Conservation (phyloP, 352 stramenopile genomes). For the Thalassiosira exigua region DNA sequence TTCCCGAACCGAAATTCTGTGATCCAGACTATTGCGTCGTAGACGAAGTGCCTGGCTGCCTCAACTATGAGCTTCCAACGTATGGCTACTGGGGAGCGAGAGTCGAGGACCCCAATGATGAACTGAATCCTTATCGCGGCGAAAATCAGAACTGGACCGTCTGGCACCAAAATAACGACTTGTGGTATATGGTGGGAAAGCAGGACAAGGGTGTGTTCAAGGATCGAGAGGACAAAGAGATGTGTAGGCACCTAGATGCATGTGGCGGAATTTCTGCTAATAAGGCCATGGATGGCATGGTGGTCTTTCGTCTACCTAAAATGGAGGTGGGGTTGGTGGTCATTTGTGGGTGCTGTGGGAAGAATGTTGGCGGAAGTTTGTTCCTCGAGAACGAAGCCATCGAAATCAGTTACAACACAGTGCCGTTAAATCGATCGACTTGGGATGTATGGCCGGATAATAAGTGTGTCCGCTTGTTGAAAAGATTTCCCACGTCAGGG, state of each 20-base stretch:
- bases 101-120: constrained; percentile 57
- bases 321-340: constrained; percentile 62
- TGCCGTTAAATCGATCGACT: constrained; percentile 21
- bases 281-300: constrained; percentile 50
- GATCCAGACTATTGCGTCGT: constrained; percentile 60
- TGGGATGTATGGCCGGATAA: constrained; percentile 51
- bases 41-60: constrained; percentile 48
- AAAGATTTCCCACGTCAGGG: constrained; percentile 51
- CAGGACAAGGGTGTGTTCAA: constrained; percentile 49
- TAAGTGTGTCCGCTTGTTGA: constrained; percentile 52
- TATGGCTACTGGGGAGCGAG: constrained; percentile 52
- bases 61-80: constrained; percentile 62
- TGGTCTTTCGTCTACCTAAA: constrained; percentile 62
- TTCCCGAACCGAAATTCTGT: constrained; percentile 54
- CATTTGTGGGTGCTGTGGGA: constrained; percentile 50
- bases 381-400: constrained; percentile 53
- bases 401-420: constrained; percentile 54
- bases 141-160: constrained; percentile 56
- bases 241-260: constrained; percentile 57
- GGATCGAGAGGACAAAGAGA: constrained; percentile 59
- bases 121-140: constrained; percentile 55
- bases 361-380: constrained; percentile 33
- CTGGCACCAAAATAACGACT: constrained; percentile 43
- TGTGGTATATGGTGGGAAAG: constrained; percentile 54
- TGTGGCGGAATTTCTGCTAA: constrained; percentile 49